phyloP scores from a whole-genome alignment of 257 asterid species.

The Solanum medicagineum region DNA sequence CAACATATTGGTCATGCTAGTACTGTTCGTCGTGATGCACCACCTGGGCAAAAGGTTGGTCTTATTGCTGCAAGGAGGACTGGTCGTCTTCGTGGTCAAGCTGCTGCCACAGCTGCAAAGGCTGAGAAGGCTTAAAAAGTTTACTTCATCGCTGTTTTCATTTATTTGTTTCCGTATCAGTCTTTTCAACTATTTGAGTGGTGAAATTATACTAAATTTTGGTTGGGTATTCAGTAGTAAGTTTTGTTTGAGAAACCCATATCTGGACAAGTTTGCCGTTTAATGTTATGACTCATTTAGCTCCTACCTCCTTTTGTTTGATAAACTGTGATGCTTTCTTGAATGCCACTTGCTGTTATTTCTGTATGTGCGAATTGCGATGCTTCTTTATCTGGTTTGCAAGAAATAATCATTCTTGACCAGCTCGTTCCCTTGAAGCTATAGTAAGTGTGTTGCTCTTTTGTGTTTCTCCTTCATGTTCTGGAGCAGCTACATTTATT shows the following conservation, averaged over 20 bases:
- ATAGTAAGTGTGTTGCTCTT: conserved; percentile 10
- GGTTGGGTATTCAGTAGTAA: neutral
- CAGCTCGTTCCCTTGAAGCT: conserved; percentile 32
- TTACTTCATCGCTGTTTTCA: neutral
- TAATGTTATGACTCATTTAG: neutral
- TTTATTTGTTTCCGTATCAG: neutral
- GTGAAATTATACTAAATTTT: conserved; percentile 19
- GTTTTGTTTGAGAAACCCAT: neutral
- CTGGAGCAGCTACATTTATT: conserved; percentile 11
- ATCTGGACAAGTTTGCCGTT: neutral
- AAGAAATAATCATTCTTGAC: conserved; percentile 5
- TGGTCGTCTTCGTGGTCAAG: conserved; percentile 77
- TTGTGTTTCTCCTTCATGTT: neutral
- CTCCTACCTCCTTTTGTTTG: neutral
- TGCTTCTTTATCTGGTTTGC: conserved; percentile 30
- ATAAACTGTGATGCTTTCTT: neutral
- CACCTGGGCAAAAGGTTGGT: conserved; percentile 83
- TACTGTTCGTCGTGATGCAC: conserved; percentile 75
- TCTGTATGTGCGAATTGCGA: too few relatives aligned
- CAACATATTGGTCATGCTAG: conserved; percentile 82
- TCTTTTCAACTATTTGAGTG: neutral
- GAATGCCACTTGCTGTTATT: neutral
- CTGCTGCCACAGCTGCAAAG: conserved; percentile 61
- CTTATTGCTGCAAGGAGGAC: conserved; percentile 77
- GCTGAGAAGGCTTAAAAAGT: conserved; percentile 30